phyloP scores from a whole-genome alignment of 768 basidiomycete genomes.

The Mycena metata region DNA sequence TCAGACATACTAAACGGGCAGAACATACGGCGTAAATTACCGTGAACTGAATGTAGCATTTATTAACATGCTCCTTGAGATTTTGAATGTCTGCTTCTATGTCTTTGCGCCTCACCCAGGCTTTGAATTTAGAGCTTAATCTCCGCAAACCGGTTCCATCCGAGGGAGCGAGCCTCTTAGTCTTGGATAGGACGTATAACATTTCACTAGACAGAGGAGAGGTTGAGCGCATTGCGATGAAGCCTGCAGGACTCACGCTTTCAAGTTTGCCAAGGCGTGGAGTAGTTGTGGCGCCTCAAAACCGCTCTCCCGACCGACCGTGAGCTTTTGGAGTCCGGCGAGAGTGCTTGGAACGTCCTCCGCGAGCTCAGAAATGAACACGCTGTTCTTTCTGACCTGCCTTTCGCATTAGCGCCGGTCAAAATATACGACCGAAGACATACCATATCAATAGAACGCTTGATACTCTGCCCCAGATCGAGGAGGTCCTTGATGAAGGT shows the following conservation, averaged over 20 bases:
- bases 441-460: conserved; percentile 28
- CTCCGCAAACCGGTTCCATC: neutral
- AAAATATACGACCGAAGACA: neutral
- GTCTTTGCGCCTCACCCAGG: conserved; percentile 31
- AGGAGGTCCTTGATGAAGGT: conserved; percentile 30
- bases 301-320: neutral
- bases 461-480: conserved; percentile 23
- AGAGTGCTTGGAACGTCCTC: conserved; percentile 22
- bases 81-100: conserved; percentile 15
- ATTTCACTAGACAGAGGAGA: conserved; percentile 14
- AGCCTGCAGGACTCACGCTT: conserved; percentile 19
- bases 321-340: neutral
- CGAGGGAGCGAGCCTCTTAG: neutral
- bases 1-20: neutral
- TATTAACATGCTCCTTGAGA: conserved; percentile 24
- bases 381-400: conserved; percentile 25
- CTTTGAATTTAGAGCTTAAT: conserved; percentile 20
- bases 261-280: conserved; percentile 23
- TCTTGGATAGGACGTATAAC: conserved; percentile 13
- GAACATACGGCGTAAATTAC: neutral
- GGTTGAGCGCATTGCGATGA: too few relatives aligned
- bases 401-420: neutral
- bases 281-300: conserved; percentile 22
- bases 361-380: conserved; percentile 6
- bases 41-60: conserved; percentile 31